These are phyloP conservation scores for Penicillium sp. DNA, from an alignment of 2,329 filamentous ascomycete species.

Conservation along the genomic window DNA sequence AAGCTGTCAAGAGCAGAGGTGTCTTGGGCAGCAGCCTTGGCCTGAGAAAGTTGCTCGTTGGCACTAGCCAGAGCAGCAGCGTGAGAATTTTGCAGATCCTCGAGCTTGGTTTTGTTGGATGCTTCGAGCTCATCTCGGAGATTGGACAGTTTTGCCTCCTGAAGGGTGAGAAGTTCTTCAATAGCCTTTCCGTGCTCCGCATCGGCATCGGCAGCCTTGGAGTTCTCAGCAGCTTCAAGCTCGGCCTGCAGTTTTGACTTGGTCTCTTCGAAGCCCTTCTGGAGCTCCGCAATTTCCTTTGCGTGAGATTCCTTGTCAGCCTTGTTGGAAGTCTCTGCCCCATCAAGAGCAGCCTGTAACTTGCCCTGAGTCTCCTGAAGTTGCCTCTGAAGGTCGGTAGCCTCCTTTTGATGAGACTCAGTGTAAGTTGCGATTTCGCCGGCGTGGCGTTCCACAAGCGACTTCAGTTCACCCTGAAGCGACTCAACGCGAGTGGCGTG, in stretches of 20 bases:
- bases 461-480: constrained; percentile 23
- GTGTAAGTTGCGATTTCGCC: constrained; percentile 31
- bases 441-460: constrained; percentile 27
- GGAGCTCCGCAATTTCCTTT: constrained; percentile 33
- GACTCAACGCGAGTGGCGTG: constrained; percentile 33
- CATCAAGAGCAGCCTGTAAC: constrained; percentile 19
- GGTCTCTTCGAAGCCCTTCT: constrained; percentile 35
- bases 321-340: constrained; percentile 9
- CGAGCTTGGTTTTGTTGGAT: constrained; percentile 36
- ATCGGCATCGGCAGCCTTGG: constrained; percentile 37
- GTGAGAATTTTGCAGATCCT: constrained; percentile 37
- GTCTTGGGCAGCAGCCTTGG: constrained; percentile 37
- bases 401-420: constrained; percentile 27
- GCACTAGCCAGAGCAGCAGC: constrained; percentile 33
- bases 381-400: constrained; percentile 37
- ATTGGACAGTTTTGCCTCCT: constrained; percentile 40
- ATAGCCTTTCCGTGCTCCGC: constrained; percentile 41
- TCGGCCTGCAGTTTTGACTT: constrained; percentile 38
- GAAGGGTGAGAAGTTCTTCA: constrained; percentile 40
- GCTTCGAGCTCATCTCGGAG: constrained; percentile 38
- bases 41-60: constrained; percentile 36
- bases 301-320: constrained; percentile 25
- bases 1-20: constrained; percentile 38
- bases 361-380: constrained; percentile 29
- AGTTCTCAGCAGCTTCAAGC: constrained; percentile 34